Conservation (phyloP, 1,284 basidiomycete species). For the Cutaneotrichosporon mucoides region DNA sequence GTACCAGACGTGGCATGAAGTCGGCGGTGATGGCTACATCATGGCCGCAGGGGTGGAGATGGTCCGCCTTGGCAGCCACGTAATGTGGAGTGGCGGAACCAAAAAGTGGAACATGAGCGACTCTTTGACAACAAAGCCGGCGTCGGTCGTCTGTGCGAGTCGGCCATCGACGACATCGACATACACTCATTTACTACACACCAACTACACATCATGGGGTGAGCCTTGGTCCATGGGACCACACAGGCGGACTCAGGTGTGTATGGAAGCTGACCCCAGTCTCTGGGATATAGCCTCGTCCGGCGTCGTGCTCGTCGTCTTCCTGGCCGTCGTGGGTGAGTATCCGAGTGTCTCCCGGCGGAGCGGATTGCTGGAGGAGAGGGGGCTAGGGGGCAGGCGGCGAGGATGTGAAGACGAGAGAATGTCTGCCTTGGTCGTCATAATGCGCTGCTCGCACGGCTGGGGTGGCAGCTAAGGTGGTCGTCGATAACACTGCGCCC, state of each 20-base stretch:
- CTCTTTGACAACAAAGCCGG: neutral
- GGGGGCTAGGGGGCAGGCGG: no score
- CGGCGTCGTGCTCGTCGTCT: conserved; percentile 28
- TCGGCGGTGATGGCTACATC: no score
- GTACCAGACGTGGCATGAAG: no score
- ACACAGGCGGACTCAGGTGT: no score
- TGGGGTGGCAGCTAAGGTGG: no score
- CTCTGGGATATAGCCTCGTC: conserved; percentile 34
- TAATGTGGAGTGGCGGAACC: conserved; percentile 2
- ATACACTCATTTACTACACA: neutral
- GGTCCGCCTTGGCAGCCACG: neutral
- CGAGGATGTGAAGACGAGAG: no score
- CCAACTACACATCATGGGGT: neutral
- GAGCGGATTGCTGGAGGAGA: no score
- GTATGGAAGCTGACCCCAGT: neutral
- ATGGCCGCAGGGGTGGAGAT: no score
- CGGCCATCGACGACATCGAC: neutral
- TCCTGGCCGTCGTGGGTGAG: conserved; percentile 39
- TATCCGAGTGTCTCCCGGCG: conserved; percentile 2
- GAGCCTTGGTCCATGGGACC: no score
- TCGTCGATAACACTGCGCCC: no score
- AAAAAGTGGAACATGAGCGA: neutral
- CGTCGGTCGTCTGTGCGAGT: neutral
- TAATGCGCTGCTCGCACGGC: no score
- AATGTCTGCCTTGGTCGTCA: no score